These are phyloP conservation scores for Pythium aristosporum DNA, from an alignment of 352 stramenopile genomes.

Conservation along the genomic window DNA sequence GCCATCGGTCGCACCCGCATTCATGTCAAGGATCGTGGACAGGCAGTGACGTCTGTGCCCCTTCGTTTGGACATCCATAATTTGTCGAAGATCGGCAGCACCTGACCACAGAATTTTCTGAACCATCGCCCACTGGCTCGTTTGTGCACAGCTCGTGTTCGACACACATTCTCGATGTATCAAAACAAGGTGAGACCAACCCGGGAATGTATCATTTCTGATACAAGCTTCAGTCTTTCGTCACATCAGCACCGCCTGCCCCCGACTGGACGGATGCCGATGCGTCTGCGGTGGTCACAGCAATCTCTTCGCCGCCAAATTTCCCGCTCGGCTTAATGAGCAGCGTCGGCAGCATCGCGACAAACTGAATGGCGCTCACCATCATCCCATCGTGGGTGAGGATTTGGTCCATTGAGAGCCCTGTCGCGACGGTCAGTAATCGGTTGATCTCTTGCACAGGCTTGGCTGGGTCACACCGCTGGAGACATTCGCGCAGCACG, in stretches of 20 bases:
- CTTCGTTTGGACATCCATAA: no score
- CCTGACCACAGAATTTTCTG: no score
- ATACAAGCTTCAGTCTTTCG: background rate
- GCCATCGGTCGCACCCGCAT: background rate
- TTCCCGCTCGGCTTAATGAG: conserved; percentile 49
- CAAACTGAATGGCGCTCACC: conserved; percentile 41
- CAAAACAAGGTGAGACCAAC: no score
- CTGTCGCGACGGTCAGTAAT: conserved; percentile 34
- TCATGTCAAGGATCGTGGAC: no score
- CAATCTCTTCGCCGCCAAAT: conserved; percentile 10
- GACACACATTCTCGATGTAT: no score
- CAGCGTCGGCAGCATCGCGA: conserved; percentile 42
- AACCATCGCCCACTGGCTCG: no score
- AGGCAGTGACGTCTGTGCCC: no score
- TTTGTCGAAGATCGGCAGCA: no score
- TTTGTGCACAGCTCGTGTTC: no score
- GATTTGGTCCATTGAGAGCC: conserved; percentile 45
- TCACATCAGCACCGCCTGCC: no score
- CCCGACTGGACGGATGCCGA: no score
- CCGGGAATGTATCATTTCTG: no score
- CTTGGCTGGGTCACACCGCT: conserved; percentile 49
- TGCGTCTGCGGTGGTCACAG: background rate
- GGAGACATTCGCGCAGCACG: conserved; percentile 39
- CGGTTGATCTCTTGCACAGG: conserved; percentile 51
- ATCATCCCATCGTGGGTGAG: conserved; percentile 62